phyloP scores from a whole-genome alignment of 129 eudicot species.

The Flaveria bidentis region DNA sequence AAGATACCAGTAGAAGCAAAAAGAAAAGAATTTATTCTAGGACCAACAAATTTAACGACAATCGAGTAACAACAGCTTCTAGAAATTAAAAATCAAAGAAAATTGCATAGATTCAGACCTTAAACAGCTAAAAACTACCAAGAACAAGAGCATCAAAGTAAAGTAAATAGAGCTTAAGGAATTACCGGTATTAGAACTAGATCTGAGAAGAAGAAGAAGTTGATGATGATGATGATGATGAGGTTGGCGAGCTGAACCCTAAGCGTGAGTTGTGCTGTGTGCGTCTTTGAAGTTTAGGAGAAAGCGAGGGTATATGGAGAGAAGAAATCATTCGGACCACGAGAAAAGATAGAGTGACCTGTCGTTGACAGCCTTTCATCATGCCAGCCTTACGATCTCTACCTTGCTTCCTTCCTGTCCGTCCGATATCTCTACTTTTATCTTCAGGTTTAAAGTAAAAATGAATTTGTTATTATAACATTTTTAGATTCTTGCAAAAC shows the following conservation, averaged over 20 bases:
- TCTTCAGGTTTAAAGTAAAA: too few relatives aligned
- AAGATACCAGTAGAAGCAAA: background rate
- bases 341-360: slow-evolving; percentile 58
- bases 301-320: slow-evolving; percentile 36
- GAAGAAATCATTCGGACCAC: slow-evolving; percentile 54
- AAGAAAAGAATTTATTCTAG: background rate
- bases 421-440: too few relatives aligned
- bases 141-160: slow-evolving; percentile 10
- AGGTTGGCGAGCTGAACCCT: slow-evolving; percentile 28
- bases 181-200: slow-evolving; percentile 19
- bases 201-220: slow-evolving; percentile 25
- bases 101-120: slow-evolving; percentile 15
- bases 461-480: too few relatives aligned
- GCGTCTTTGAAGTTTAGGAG: slow-evolving; percentile 31
- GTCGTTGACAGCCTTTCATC: slow-evolving; percentile 50
- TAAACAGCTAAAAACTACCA: slow-evolving; percentile 20
- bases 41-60: background rate
- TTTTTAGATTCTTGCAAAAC: background rate
- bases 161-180: background rate
- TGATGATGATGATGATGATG: slow-evolving; percentile 1
- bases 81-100: background rate
- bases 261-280: background rate
- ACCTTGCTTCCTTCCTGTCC: too few relatives aligned
- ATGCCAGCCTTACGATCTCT: too few relatives aligned
- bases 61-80: background rate